Evolutionary conservation across 2,329 filamentous ascomycete genomes (phyloP).

Genomic region (Colletotrichum sp.): DNA sequence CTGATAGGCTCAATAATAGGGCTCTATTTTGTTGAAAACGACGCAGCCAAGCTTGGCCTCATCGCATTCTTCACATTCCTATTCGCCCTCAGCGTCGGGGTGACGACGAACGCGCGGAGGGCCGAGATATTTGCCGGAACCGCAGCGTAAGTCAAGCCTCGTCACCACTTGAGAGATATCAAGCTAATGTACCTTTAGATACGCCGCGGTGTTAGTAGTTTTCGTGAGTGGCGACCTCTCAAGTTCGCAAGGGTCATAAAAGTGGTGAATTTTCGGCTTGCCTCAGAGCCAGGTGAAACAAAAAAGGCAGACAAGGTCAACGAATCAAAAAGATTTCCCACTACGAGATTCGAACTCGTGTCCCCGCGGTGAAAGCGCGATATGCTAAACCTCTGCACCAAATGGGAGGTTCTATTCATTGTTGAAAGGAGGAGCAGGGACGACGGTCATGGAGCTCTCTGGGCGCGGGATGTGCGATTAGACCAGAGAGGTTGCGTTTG

Average conservation of each 20-base stretch:
- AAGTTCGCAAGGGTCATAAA: background rate
- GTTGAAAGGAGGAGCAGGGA: background rate
- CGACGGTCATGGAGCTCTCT: background rate
- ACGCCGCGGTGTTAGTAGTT: conserved; percentile 19
- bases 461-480: background rate
- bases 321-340: background rate
- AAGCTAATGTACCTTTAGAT: background rate
- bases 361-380: background rate
- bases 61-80: conserved; percentile 20
- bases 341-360: background rate
- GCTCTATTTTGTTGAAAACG: background rate
- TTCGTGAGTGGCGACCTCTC: conserved; percentile 2
- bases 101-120: conserved; percentile 21
- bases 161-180: too few relatives aligned
- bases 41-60: conserved; percentile 12
- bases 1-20: conserved; percentile 13
- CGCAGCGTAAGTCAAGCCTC: conserved; percentile 6
- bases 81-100: conserved; percentile 18
- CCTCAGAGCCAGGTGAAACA: background rate
- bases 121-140: conserved; percentile 22
- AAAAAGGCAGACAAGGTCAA: background rate
- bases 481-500: background rate
- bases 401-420: background rate
- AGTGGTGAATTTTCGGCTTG: background rate
- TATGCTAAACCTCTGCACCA: background rate